These are phyloP conservation scores for Oryza glumipatula DNA, from an alignment of 176 grass and related monocot species.

Conservation along the genomic window DNA sequence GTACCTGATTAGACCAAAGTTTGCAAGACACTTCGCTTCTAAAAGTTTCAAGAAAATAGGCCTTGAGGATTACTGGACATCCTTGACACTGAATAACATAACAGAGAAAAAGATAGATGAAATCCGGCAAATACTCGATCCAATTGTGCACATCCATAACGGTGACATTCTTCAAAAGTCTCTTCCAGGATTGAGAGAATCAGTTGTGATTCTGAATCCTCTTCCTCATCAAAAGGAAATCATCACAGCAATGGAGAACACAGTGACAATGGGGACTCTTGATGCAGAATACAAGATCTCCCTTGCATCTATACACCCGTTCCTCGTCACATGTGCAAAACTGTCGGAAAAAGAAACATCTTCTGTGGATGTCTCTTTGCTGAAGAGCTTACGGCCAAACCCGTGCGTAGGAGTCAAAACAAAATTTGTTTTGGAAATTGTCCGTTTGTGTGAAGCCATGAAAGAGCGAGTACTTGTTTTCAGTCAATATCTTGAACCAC, in stretches of 20 bases:
- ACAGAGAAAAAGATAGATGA: slow-evolving; percentile 49
- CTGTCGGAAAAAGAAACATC: slow-evolving; percentile 46
- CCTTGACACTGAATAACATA: slow-evolving; percentile 57
- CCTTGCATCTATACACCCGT: slow-evolving; percentile 69
- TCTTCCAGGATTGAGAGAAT: slow-evolving; percentile 75
- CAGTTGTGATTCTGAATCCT: slow-evolving; percentile 71
- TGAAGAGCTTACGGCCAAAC: slow-evolving; percentile 47
- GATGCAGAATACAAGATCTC: slow-evolving; percentile 67
- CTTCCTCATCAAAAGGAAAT: slow-evolving; percentile 58
- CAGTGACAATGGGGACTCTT: slow-evolving; percentile 1
- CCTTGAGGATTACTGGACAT: slow-evolving; percentile 54
- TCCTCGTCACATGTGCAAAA: slow-evolving; percentile 43
- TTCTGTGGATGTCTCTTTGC: slow-evolving; percentile 38
- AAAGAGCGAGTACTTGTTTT: slow-evolving; percentile 83
- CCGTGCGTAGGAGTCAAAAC: slow-evolving; percentile 78
- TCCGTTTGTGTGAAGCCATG: slow-evolving; percentile 49
- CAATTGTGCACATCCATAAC: slow-evolving; percentile 71
- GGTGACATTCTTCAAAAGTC: slow-evolving; percentile 70
- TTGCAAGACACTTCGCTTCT: slow-evolving; percentile 50
- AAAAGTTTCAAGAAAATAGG: slow-evolving; percentile 31
- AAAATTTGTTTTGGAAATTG: slow-evolving; percentile 72
- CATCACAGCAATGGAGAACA: slow-evolving; percentile 53
- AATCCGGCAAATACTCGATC: slow-evolving; percentile 51
- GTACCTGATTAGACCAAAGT: slow-evolving; percentile 64
- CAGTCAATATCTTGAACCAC: slow-evolving; percentile 69